phyloP scores from a whole-genome alignment of 164 flowering plant species.

The Liriodendron chinense region DNA sequence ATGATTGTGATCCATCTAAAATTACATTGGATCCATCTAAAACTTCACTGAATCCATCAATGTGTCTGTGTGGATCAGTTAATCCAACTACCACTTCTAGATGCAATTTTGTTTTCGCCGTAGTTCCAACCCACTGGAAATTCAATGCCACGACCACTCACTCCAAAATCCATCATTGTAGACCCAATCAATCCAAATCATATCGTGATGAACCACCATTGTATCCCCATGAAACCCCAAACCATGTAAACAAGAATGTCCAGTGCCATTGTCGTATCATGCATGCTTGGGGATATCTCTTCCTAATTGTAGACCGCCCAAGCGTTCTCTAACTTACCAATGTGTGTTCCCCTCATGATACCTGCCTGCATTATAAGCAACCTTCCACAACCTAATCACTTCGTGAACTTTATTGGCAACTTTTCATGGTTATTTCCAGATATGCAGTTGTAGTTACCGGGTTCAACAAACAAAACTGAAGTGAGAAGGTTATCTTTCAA shows the following conservation, averaged over 20 bases:
- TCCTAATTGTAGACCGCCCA: background rate
- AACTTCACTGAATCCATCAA: background rate
- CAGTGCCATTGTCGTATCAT: background rate
- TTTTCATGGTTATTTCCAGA: no score
- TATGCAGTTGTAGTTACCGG: no score
- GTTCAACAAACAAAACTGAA: no score
- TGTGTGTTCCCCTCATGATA: background rate
- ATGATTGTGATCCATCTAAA: no score
- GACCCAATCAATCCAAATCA: background rate
- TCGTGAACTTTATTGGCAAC: no score
- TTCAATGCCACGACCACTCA: background rate
- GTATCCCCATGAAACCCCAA: background rate
- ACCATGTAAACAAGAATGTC: background rate
- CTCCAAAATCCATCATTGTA: background rate
- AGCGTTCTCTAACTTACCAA: background rate
- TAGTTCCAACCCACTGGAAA: background rate
- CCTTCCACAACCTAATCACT: no score
- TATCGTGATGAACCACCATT: background rate
- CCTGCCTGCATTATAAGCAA: no score
- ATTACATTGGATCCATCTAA: background rate
- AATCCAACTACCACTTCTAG: background rate
- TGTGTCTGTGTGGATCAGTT: background rate
- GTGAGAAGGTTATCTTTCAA: background rate
- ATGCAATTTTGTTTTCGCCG: background rate
- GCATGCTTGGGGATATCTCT: background rate